phyloP scores from a whole-genome alignment of 306 rosid species.

The Inga oerstediana region DNA sequence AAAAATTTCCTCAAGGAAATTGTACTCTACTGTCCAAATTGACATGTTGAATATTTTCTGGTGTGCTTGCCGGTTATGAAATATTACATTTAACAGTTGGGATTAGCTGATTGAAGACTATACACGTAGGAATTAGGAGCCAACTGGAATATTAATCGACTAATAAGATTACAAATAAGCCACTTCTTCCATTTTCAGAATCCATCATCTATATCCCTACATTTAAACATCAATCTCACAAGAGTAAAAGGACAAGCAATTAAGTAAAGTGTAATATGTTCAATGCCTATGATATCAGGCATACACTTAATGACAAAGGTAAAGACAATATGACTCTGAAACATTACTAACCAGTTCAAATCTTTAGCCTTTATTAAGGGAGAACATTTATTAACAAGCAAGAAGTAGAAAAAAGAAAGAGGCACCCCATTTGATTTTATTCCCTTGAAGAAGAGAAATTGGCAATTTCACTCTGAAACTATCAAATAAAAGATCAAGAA shows the following conservation, averaged over 20 bases:
- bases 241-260: slow-evolving; percentile 11
- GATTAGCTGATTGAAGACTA: not conserved
- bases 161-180: not conserved
- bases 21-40: not conserved
- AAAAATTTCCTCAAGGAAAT: not conserved
- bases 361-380: not conserved
- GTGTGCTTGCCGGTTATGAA: not conserved
- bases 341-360: slow-evolving; percentile 2
- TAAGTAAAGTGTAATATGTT: slow-evolving; percentile 12
- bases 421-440: slow-evolving; percentile 15
- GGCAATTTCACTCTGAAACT: slow-evolving; percentile 21
- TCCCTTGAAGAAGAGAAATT: slow-evolving; percentile 17
- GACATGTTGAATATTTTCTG: slow-evolving; percentile 10
- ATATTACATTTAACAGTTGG: slow-evolving; percentile 19
- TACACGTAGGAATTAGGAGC: not conserved
- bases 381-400: not conserved
- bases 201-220: not conserved
- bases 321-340: slow-evolving; percentile 4
- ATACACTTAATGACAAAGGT: slow-evolving; percentile 16
- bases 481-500: slow-evolving; percentile 22
- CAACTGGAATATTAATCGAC: slow-evolving; percentile 22
- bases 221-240: slow-evolving; percentile 5
- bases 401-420: slow-evolving; percentile 16
- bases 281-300: not conserved
- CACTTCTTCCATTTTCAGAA: slow-evolving; percentile 18